Evolutionary conservation across 345 rosid genomes (phyloP).

Genomic region (sweet orange (Citrus sinensis)): DNA sequence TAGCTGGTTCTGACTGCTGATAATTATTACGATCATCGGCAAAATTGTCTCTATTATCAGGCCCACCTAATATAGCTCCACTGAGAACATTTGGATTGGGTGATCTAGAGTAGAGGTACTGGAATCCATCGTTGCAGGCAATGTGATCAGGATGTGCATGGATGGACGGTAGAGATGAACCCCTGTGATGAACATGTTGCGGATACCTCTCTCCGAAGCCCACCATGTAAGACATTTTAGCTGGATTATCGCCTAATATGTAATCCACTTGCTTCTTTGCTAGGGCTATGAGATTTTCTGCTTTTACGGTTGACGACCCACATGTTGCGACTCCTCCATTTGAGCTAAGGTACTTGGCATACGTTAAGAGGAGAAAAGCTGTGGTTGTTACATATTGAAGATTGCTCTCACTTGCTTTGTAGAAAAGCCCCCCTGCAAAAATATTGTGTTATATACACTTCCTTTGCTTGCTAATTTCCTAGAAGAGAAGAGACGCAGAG

Average conservation of each 20-base stretch:
- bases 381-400: constrained; percentile 64
- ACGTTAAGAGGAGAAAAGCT: constrained; percentile 57
- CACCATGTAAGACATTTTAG: constrained; percentile 81
- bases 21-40: constrained; percentile 58
- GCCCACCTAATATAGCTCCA: constrained; percentile 69
- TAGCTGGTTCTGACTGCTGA: constrained; percentile 73
- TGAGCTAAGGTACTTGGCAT: constrained; percentile 53
- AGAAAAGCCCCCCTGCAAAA: constrained; percentile 58
- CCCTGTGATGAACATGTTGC: constrained; percentile 81
- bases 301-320: constrained; percentile 33
- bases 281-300: constrained; percentile 36
- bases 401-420: constrained; percentile 62
- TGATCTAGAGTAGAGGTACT: constrained; percentile 42
- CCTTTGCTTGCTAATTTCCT: no score
- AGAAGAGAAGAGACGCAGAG: neutral
- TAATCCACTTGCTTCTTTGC: constrained; percentile 85
- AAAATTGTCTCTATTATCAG: constrained; percentile 52
- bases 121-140: constrained; percentile 50
- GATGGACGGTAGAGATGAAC: constrained; percentile 72
- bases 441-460: no score
- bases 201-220: constrained; percentile 81
- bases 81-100: constrained; percentile 60
- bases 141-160: constrained; percentile 45
- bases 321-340: constrained; percentile 42
- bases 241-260: constrained; percentile 80